Evolutionary conservation across 352 stramenopile species (phyloP), one percentile per base, ranked within the genome.

Genomic region (Phytophthora brassicae): DNA sequence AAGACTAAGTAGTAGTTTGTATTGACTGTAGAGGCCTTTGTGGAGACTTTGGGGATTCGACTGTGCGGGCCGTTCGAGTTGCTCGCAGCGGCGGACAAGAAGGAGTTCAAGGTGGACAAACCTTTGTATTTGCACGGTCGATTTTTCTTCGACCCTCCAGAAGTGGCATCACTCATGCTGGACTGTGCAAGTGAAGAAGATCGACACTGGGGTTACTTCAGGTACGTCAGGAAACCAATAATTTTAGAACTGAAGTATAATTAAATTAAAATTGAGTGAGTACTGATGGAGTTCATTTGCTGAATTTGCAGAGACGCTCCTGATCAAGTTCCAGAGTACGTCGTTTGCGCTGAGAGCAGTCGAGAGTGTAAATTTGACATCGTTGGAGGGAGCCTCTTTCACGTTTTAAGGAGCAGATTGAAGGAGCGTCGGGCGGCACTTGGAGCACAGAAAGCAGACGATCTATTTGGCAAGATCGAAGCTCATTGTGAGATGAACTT

Each of bases 51-150:
- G 19, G 68, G 60, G 1, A 44, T 88, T 20, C 62, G 68, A 14
- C 47, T 90, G 23, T 73, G 62, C 16, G 81, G 81, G 24, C 66
- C 66, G 1, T 90, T 88, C 41, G 78, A 82, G n/a, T 31, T 85
- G 19, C 62, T 90, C 11, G 45, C 55, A n/a, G 48, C 48, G 17
- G 35, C 47, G 16, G 41, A 55, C 24, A 53, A 60, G 16, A 54
- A 60, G 20, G 38, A 61, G 9, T 51, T 87, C 29, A n/a, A 29
- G 3, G n/a, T 54, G 28, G 45, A 64, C 20, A 80, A 76, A 50
- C 77, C 77, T 26, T 38, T 85, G 41, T 70, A 66, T 64, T 46
- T 90, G n/a, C 81, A 88, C 22, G 78, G 74, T 2, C 69, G 81
- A 4, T 81, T 66, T 57, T 82, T 74, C 33, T 58, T 75, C 7